A percentile compares a stretch with the other conserved stretches of the same genome.
Evolutionary conservation across 768 basidiomycete species (phyloP).

Genomic region (Tricholoma matsutake): DNA sequence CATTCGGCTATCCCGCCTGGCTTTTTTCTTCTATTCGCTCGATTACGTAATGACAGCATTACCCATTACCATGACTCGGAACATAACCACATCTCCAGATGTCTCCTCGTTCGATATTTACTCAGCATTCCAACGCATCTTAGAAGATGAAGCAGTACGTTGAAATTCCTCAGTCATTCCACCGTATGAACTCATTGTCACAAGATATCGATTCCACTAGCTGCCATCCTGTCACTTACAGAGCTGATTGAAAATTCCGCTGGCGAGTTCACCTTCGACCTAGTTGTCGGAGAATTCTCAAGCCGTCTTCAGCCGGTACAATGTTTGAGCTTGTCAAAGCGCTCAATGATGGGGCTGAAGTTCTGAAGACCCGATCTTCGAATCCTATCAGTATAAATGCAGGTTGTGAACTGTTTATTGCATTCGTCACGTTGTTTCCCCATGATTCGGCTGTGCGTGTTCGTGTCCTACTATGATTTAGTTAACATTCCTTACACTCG

Average conservation of each 20-base stretch:
- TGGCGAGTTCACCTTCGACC: constrained; percentile 42
- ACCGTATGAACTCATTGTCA: not conserved
- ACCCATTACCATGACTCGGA: not conserved
- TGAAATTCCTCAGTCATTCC: not conserved
- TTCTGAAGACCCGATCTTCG: constrained; percentile 56
- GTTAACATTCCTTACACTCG: constrained; percentile 8
- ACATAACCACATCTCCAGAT: not conserved
- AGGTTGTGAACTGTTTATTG: constrained; percentile 89
- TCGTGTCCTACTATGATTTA: constrained; percentile 12
- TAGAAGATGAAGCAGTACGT: constrained; percentile 65
- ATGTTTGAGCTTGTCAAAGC: constrained; percentile 91
- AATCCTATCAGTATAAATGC: constrained; percentile 84
- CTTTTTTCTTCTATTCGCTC: not conserved
- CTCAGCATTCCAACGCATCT: constrained; percentile 55
- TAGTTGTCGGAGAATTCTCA: constrained; percentile 1
- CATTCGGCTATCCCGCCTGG: not conserved
- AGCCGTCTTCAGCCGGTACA: constrained; percentile 61
- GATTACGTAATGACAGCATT: not conserved
- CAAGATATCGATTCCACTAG: constrained; percentile 79
- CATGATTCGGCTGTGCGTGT: constrained; percentile 73
- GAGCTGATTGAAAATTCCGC: constrained; percentile 77
- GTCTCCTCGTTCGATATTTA: constrained; percentile 34
- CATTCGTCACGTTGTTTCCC: constrained; percentile 81
- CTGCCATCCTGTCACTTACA: constrained; percentile 83
- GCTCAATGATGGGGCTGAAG: constrained; percentile 70